Evolutionary conservation across 306 rosid genomes (phyloP).

Genomic region (Prunus padus): DNA sequence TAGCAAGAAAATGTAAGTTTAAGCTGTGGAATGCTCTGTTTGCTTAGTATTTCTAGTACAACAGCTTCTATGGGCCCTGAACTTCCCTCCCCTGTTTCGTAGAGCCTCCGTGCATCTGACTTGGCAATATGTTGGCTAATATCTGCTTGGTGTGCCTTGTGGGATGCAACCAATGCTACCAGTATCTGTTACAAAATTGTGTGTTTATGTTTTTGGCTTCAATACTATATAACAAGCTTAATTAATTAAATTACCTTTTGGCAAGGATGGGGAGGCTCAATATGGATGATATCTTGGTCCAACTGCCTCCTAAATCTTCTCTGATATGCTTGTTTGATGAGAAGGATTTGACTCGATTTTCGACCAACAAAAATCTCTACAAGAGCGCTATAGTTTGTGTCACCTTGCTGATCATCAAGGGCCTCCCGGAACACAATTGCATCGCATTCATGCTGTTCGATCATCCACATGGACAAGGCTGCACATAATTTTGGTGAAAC

Average conservation of each 20-base stretch:
- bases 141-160: conserved; percentile 67
- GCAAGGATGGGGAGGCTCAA: conserved; percentile 68
- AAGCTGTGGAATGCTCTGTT: conserved; percentile 69
- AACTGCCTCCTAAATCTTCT: conserved; percentile 46
- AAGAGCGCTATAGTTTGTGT: conserved; percentile 51
- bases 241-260: conserved; percentile 48
- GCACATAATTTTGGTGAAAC: conserved; percentile 34
- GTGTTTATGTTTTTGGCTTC: background rate
- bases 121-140: conserved; percentile 60
- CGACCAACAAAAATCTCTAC: conserved; percentile 60
- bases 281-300: conserved; percentile 64
- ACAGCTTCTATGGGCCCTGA: conserved; percentile 47
- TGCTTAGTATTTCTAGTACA: conserved; percentile 64
- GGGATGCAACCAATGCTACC: conserved; percentile 69
- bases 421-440: conserved; percentile 52
- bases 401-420: conserved; percentile 33
- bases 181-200: conserved; percentile 45
- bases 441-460: conserved; percentile 60
- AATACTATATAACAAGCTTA: background rate
- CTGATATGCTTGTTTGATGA: conserved; percentile 57
- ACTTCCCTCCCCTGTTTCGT: conserved; percentile 58
- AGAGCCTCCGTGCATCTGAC: conserved; percentile 74
- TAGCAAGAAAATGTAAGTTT: conserved; percentile 64
- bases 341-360: conserved; percentile 68
- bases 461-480: conserved; percentile 60